These are phyloP conservation scores for Cladophialophora carrionii DNA, from an alignment of 2,329 filamentous ascomycete genomes.

Conservation along the genomic window DNA sequence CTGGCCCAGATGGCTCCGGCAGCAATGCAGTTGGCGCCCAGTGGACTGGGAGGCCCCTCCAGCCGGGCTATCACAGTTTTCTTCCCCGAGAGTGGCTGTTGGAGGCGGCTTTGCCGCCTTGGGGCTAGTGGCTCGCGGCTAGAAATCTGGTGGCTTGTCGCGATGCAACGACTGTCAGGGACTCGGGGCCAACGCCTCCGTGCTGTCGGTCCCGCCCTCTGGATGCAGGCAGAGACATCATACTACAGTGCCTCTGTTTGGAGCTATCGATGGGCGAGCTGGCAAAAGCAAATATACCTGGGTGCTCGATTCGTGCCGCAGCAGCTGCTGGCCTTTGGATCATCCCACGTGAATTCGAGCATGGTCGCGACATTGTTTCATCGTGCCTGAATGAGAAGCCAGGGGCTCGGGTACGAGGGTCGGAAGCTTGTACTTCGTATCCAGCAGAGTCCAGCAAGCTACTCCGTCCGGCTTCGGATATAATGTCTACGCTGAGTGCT, in stretches of 20 bases:
- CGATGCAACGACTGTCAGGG: conserved; percentile 16
- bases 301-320: not conserved
- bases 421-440: not conserved
- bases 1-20: conserved; percentile 8
- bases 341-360: conserved; percentile 8
- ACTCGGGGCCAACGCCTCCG: conserved; percentile 11
- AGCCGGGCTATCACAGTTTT: conserved; percentile 16
- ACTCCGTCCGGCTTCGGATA: not conserved
- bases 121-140: conserved; percentile 17
- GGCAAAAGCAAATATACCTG: conserved; percentile 5
- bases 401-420: not conserved
- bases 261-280: not conserved
- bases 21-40: conserved; percentile 15
- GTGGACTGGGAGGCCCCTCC: conserved; percentile 7
- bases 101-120: conserved; percentile 14
- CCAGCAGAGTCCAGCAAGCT: not conserved
- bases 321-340: conserved; percentile 2
- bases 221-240: conserved; percentile 7
- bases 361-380: conserved; percentile 10
- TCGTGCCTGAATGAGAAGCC: not conserved
- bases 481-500: not conserved
- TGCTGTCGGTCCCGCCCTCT: not conserved
- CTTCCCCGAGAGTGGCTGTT: conserved; percentile 27
- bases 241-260: not conserved
- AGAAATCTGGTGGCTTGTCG: conserved; percentile 19